Evolutionary conservation across 2,329 filamentous ascomycete species (phyloP).

Genomic region (Tolypocladium tundrense): DNA sequence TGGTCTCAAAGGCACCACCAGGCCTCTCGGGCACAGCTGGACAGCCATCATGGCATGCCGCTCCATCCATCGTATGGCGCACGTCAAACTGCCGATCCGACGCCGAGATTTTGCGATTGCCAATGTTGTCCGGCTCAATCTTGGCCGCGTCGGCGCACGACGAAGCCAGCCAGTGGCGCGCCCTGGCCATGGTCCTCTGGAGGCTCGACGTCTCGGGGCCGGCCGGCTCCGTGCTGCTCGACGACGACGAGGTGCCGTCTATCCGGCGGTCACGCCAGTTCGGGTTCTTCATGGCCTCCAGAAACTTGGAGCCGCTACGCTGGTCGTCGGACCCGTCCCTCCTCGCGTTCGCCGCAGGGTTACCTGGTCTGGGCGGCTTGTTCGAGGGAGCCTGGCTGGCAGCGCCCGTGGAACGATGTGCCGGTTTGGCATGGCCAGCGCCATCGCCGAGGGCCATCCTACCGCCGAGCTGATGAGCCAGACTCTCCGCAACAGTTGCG

Average conservation of each 20-base stretch:
- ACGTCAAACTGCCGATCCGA: neutral
- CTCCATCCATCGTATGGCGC: neutral
- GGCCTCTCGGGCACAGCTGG: too few relatives aligned
- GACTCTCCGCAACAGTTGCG: neutral
- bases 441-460: neutral
- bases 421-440: neutral
- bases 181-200: neutral
- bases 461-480: neutral
- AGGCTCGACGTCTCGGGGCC: neutral
- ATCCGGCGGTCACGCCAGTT: conserved; percentile 21
- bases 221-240: neutral
- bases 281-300: conserved; percentile 23
- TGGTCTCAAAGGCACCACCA: neutral
- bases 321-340: conserved; percentile 10
- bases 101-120: neutral
- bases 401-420: neutral
- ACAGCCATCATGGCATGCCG: neutral
- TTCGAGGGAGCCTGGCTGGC: neutral
- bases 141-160: neutral
- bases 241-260: conserved; percentile 1
- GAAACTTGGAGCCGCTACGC: conserved; percentile 11
- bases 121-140: conserved; percentile 1
- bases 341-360: neutral
- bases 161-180: neutral
- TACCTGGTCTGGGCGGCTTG: neutral